phyloP scores from a whole-genome alignment of 176 grass and related monocot genomes.

The Aegilops speltoides region DNA sequence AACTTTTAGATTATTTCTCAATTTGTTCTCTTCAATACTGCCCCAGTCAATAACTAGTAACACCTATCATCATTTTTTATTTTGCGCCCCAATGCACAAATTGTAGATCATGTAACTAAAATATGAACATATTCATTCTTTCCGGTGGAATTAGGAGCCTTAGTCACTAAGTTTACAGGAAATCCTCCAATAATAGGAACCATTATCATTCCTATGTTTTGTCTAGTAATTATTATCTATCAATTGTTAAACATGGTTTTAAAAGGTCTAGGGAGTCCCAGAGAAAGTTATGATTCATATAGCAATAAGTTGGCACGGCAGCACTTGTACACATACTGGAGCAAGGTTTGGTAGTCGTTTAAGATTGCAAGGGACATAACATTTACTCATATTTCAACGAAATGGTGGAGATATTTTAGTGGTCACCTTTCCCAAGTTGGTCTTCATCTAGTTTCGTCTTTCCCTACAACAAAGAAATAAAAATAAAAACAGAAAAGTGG shows the following conservation, averaged over 20 bases:
- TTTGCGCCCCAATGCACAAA: background rate
- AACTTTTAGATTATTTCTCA: background rate
- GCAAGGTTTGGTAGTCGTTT: background rate
- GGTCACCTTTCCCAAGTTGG: slow-evolving; percentile 51
- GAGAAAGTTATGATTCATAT: background rate
- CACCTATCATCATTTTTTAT: background rate
- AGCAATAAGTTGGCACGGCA: background rate
- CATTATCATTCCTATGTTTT: background rate
- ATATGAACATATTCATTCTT: background rate
- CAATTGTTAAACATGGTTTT: background rate
- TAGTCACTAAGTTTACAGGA: background rate
- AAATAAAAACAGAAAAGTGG: slow-evolving; percentile 41
- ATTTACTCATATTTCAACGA: slow-evolving; percentile 23
- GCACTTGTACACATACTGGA: background rate
- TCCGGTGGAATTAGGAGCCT: background rate
- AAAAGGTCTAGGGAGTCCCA: background rate
- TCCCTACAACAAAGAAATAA: slow-evolving; percentile 50
- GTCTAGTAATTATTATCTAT: background rate
- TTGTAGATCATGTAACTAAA: background rate
- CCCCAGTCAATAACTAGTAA: background rate
- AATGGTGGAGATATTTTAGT: slow-evolving; percentile 34
- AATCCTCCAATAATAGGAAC: background rate
- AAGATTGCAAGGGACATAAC: background rate
- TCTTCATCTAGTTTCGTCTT: slow-evolving; percentile 74
- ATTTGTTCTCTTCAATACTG: slow-evolving; percentile 3